A percentile compares a stretch with the other conserved stretches of the same genome.
These are phyloP conservation scores for Pseudogymnoascus sp. DNA, from an alignment of 2,329 filamentous ascomycete genomes.

Conservation along the genomic window DNA sequence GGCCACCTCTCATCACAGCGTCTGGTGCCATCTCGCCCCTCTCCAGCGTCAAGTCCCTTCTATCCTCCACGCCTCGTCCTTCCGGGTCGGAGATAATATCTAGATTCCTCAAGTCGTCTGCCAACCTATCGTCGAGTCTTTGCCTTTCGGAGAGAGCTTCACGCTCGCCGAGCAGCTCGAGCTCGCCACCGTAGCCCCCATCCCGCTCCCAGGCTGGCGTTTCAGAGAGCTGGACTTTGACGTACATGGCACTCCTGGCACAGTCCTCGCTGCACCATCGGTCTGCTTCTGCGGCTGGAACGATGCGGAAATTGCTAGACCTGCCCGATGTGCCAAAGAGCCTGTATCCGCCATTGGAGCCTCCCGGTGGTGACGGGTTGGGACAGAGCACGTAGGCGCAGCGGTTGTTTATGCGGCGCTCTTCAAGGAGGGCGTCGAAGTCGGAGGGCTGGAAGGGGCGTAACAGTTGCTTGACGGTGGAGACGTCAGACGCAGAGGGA, in stretches of 20 bases:
- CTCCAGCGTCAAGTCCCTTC: constrained; percentile 41
- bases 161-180: constrained; percentile 61
- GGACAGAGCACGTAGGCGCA: constrained; percentile 83
- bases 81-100: constrained; percentile 38
- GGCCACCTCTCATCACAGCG: constrained; percentile 16
- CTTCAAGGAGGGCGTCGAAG: constrained; percentile 79
- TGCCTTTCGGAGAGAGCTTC: constrained; percentile 38
- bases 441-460: constrained; percentile 74
- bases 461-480: constrained; percentile 57
- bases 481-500: constrained; percentile 51
- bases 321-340: constrained; percentile 46
- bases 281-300: constrained; percentile 63
- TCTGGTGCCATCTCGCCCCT: constrained; percentile 31
- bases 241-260: constrained; percentile 68
- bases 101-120: constrained; percentile 28
- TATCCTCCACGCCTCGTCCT: constrained; percentile 29
- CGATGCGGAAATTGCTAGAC: constrained; percentile 52
- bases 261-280: constrained; percentile 82
- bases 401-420: constrained; percentile 72
- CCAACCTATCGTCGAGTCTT: constrained; percentile 22
- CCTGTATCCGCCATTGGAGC: constrained; percentile 56
- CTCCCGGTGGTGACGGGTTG: constrained; percentile 48
- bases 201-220: constrained; percentile 77
- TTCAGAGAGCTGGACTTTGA: constrained; percentile 81
- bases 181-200: constrained; percentile 25